Conservation (phyloP, 2,329 filamentous ascomycete genomes). For the Cercospora canescens region DNA sequence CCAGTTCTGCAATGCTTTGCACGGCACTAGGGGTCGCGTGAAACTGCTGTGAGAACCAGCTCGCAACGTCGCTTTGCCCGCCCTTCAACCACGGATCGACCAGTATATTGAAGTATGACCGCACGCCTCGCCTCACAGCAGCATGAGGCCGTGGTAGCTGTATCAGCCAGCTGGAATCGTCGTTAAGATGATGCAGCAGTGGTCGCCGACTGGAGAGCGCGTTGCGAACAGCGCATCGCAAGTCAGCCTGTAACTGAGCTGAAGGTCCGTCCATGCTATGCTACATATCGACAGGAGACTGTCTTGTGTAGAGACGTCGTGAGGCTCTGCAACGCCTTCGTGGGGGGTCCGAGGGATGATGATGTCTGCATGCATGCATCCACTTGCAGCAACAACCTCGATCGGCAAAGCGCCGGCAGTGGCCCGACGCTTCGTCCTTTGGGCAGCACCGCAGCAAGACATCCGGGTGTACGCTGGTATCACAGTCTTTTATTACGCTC, state of each 20-base stretch:
- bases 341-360: not conserved
- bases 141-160: constrained; percentile 58
- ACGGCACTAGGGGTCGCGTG: constrained; percentile 58
- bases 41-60: constrained; percentile 67
- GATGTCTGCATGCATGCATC: not conserved
- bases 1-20: constrained; percentile 56
- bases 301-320: not conserved
- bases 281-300: constrained; percentile 4
- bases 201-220: constrained; percentile 48
- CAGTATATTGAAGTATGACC: constrained; percentile 62
- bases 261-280: constrained; percentile 30
- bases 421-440: no score
- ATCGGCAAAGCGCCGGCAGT: not conserved
- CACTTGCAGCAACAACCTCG: not conserved
- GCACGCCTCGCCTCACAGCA: constrained; percentile 44
- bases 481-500: not conserved
- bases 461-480: no score
- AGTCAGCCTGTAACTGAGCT: constrained; percentile 45
- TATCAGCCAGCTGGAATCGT: constrained; percentile 68
- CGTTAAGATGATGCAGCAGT: constrained; percentile 65
- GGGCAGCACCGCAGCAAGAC: no score
- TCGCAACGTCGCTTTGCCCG: constrained; percentile 62
- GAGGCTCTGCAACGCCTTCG: not conserved
- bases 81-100: constrained; percentile 67
- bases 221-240: constrained; percentile 42